A percentile compares a stretch with the other conserved stretches of the same genome.
These are phyloP conservation scores for Mortierella sp. DNA, from an alignment of 371 early-diverging fungal species.

Conservation along the genomic window DNA sequence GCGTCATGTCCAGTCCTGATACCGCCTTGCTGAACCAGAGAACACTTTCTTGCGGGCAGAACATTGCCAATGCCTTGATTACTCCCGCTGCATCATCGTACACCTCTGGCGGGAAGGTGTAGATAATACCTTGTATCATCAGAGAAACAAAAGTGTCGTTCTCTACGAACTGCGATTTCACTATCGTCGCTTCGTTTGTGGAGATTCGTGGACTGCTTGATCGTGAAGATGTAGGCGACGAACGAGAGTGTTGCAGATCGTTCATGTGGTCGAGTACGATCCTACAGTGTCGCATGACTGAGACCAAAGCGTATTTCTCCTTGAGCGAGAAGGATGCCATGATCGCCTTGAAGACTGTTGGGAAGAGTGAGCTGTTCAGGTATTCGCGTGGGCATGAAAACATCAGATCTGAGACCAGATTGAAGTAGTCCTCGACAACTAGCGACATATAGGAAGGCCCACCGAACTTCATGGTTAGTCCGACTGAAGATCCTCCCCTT, in stretches of 20 bases:
- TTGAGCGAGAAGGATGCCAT: slow-evolving; percentile 68
- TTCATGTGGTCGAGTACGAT: slow-evolving; percentile 53
- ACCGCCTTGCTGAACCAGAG: slow-evolving; percentile 49
- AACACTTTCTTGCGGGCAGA: slow-evolving; percentile 52
- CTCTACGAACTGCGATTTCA: slow-evolving; percentile 51
- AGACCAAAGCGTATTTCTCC: slow-evolving; percentile 68
- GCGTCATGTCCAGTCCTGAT: slow-evolving; percentile 23
- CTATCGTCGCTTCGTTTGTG: slow-evolving; percentile 50
- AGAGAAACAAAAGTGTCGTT: slow-evolving; percentile 55
- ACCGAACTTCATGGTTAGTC: too few relatives aligned
- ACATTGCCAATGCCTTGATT: slow-evolving; percentile 57
- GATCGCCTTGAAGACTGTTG: slow-evolving; percentile 71
- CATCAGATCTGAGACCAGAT: slow-evolving; percentile 62
- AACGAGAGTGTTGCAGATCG: slow-evolving; percentile 43
- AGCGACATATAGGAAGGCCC: slow-evolving; percentile 16
- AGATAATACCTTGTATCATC: slow-evolving; percentile 60
- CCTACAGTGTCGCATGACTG: slow-evolving; percentile 65
- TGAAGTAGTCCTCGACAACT: slow-evolving; percentile 80
- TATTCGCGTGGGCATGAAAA: slow-evolving; percentile 68
- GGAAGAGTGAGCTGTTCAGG: slow-evolving; percentile 63
- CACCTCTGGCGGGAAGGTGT: slow-evolving; percentile 61
- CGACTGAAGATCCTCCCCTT: too few relatives aligned
- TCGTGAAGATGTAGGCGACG: slow-evolving; percentile 13
- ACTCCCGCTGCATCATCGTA: slow-evolving; percentile 59
- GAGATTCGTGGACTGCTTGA: slow-evolving; percentile 45